Percentiles rank a stretch among this genome's conserved stretches.
phyloP scores from a whole-genome alignment of 352 stramenopile species.

The Globisporangium apiculatum region DNA sequence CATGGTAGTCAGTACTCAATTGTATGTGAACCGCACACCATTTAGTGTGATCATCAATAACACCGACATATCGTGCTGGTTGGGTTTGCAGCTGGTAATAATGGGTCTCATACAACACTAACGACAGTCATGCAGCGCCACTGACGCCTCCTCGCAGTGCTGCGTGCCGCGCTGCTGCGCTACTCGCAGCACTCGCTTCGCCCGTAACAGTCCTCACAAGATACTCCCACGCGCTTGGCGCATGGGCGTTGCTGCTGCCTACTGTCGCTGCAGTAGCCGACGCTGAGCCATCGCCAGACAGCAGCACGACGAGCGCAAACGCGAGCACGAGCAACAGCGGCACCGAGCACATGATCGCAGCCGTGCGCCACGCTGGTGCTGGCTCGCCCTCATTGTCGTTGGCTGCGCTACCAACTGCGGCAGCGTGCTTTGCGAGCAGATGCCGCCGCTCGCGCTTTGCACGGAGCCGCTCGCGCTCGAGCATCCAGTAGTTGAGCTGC shows the following conservation, averaged over 20 bases:
- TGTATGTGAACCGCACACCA: no score
- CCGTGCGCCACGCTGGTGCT: conserved; percentile 43
- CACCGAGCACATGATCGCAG: conserved; percentile 64
- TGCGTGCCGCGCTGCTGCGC: conserved; percentile 5
- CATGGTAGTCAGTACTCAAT: no score
- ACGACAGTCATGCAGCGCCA: no score
- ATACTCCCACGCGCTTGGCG: conserved; percentile 10
- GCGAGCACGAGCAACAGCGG: conserved; percentile 47
- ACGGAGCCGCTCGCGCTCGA: conserved; percentile 55
- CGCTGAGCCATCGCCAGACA: conserved; percentile 23
- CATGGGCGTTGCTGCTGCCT: conserved; percentile 6
- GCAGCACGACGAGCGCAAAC: conserved; percentile 50
- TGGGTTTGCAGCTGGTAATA: no score
- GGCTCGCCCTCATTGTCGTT: conserved; percentile 14
- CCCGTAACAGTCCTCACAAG: conserved; percentile 11
- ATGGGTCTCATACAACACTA: no score
- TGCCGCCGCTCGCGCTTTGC: conserved; percentile 12
- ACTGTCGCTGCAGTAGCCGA: background rate
- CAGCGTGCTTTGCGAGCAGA: conserved; percentile 8
- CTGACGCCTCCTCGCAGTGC: conserved; percentile 3
- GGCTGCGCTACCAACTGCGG: background rate
- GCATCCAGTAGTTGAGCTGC: conserved; percentile 71
- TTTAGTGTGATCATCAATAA: background rate
- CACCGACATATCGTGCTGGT: no score
- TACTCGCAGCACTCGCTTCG: conserved; percentile 9